Evolutionary conservation across 305 asterid genomes (phyloP).

Genomic region (Rubia balearica): DNA sequence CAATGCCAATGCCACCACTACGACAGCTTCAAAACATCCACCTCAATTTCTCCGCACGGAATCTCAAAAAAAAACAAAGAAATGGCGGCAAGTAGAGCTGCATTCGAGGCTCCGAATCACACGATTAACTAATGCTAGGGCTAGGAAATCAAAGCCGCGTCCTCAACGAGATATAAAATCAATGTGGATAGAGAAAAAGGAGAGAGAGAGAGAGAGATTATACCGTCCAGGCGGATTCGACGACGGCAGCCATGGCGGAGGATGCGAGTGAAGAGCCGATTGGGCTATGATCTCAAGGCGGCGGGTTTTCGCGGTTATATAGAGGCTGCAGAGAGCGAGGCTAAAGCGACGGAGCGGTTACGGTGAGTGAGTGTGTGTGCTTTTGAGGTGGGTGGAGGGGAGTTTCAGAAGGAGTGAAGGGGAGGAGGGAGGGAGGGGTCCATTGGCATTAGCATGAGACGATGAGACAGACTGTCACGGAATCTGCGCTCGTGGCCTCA

Average conservation of each 20-base stretch:
- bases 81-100: conserved; percentile 1
- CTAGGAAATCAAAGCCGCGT: conserved; percentile 11
- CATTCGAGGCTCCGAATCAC: neutral
- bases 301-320: neutral
- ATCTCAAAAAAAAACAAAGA: neutral
- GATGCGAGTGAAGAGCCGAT: conserved; percentile 7
- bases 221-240: conserved; percentile 75
- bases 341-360: neutral
- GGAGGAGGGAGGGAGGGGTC: conserved; percentile 16
- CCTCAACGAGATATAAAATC: conserved; percentile 10
- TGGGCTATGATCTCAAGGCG: conserved; percentile 21
- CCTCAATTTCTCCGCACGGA: neutral
- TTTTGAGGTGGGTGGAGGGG: conserved; percentile 8
- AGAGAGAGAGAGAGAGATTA: neutral
- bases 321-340: neutral
- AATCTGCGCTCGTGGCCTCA: conserved; percentile 52
- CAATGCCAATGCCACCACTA: neutral
- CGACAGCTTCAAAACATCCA: neutral
- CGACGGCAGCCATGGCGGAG: conserved; percentile 40
- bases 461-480: conserved; percentile 50
- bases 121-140: neutral
- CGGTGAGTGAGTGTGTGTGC: neutral
- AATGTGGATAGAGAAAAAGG: neutral
- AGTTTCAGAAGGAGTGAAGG: conserved; percentile 7
- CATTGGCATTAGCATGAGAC: conserved; percentile 18